Conservation (phyloP, 305 asterid genomes). For the Fraxinus sp. region DNA sequence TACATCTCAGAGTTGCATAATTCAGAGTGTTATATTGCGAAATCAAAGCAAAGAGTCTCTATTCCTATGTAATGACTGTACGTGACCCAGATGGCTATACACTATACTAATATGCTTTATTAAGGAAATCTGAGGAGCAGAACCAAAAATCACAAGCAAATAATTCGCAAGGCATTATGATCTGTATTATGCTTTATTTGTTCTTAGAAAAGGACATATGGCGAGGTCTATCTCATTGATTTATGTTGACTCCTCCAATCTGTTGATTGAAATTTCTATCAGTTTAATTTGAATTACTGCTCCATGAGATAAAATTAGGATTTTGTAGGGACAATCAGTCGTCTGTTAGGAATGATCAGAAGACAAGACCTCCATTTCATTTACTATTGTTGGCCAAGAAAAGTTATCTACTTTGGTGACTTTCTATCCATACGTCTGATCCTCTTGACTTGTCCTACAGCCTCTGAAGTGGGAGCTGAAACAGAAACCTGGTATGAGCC, state of each 20-base stretch:
- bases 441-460: constrained; percentile 36
- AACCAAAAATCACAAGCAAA: neutral
- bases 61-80: no score
- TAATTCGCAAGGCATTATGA: neutral
- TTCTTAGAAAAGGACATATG: neutral
- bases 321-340: neutral
- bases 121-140: neutral
- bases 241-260: neutral
- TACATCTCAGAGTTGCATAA: neutral
- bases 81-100: neutral
- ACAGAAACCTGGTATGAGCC: constrained; percentile 90
- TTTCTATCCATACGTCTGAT: neutral
- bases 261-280: neutral
- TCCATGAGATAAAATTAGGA: neutral
- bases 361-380: neutral
- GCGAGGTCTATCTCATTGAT: neutral
- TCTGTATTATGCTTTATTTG: neutral
- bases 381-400: neutral
- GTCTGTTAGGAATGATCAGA: neutral
- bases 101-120: neutral
- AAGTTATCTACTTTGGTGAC: neutral
- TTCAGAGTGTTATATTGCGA: neutral
- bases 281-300: neutral
- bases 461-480: constrained; percentile 97
- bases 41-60: neutral